Evolutionary conservation across 352 stramenopile species (phyloP).

Genomic region (Globisporangium rhizosaccharum): DNA sequence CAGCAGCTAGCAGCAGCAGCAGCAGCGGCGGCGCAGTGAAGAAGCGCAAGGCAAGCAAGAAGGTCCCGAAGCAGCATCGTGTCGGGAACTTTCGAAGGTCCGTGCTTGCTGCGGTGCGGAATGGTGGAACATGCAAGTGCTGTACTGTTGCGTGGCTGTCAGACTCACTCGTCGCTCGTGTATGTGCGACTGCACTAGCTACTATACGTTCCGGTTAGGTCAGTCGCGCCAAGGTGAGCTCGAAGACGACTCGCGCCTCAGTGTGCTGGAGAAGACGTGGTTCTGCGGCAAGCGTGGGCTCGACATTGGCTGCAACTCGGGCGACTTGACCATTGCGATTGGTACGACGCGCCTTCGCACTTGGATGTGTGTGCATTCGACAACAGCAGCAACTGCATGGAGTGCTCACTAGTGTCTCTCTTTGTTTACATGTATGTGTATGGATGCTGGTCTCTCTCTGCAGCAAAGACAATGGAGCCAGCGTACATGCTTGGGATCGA

Average conservation of each 20-base stretch:
- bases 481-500: slow-evolving; percentile 66
- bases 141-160: no score
- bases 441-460: background rate
- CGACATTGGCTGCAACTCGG: slow-evolving; percentile 82
- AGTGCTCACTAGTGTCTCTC: background rate
- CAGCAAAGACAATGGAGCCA: slow-evolving; percentile 46
- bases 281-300: slow-evolving; percentile 56
- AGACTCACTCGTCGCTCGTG: no score
- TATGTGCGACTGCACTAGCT: slow-evolving; percentile 23
- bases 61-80: no score
- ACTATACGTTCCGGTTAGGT: slow-evolving; percentile 73
- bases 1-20: no score
- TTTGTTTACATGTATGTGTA: background rate
- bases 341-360: slow-evolving; percentile 15
- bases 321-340: slow-evolving; percentile 71
- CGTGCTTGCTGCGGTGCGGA: no score
- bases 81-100: no score
- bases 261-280: slow-evolving; percentile 55
- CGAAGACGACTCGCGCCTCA: slow-evolving; percentile 56
- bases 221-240: slow-evolving; percentile 41
- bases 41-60: no score
- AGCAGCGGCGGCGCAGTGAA: no score
- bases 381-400: background rate
- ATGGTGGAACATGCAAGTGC: no score
- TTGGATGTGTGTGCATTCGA: no score